These are phyloP conservation scores for Breviolum minutum DNA, from an alignment of 73 alveolate genomes.

Conservation along the genomic window DNA sequence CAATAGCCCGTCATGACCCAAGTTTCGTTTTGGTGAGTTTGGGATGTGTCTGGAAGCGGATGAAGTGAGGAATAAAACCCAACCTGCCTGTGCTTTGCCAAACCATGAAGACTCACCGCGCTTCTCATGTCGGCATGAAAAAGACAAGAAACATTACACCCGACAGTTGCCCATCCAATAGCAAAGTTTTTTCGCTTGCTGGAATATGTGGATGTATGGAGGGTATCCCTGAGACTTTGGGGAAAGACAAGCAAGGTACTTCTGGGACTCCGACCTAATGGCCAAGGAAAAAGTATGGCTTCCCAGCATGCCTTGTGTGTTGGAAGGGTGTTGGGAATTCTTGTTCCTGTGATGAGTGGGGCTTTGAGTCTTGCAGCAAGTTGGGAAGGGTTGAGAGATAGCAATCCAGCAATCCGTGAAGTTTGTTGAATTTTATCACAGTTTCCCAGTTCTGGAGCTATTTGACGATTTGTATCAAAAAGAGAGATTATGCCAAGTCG, in stretches of 20 bases:
- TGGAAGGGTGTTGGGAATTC: neutral
- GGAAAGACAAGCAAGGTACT: constrained; percentile 44
- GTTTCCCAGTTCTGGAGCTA: too few species aligned
- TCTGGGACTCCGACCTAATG: constrained; percentile 91
- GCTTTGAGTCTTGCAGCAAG: neutral
- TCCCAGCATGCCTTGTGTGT: neutral
- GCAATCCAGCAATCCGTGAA: neutral
- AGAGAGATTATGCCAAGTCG: too few species aligned
- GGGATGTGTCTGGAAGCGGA: neutral
- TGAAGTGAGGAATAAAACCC: neutral
- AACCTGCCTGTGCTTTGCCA: too few species aligned
- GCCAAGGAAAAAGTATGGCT: constrained; percentile 56
- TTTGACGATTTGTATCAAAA: too few species aligned
- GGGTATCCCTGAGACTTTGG: too few species aligned
- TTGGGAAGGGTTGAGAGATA: too few species aligned
- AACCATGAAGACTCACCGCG: too few species aligned
- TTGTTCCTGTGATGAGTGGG: too few species aligned
- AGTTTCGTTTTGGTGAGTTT: neutral
- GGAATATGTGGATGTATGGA: too few species aligned
- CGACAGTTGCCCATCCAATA: too few species aligned
- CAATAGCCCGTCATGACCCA: constrained; percentile 53
- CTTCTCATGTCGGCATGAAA: too few species aligned
- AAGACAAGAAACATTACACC: too few species aligned
- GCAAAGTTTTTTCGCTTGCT: neutral
- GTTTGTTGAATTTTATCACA: neutral